Evolutionary conservation across 202 grass and related monocot genomes (phyloP).

Genomic region (Setaria italica): DNA sequence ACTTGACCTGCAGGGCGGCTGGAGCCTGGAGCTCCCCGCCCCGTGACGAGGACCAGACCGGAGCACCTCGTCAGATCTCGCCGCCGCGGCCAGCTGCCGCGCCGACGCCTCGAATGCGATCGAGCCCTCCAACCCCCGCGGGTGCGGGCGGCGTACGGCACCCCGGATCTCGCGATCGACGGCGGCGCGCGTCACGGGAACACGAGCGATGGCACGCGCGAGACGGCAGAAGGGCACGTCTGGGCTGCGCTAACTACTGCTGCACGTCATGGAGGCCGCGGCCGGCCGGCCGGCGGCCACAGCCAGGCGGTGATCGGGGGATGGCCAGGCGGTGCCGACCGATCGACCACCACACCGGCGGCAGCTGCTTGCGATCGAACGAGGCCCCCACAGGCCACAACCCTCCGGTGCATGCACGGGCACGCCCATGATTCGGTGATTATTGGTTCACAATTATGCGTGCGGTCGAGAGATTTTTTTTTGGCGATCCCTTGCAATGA

Average conservation of each 20-base stretch:
- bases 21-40: not conserved
- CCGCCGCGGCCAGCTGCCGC: not conserved
- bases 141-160: not conserved
- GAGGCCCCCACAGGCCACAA: not conserved
- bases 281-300: too few species aligned
- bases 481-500: not conserved
- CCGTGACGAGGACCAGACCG: not conserved
- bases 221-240: not conserved
- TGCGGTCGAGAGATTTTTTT: not conserved
- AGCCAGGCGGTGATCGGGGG: too few species aligned
- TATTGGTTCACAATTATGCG: not conserved
- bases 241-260: too few species aligned
- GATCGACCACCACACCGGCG: not conserved
- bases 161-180: not conserved
- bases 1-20: not conserved
- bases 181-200: conserved; percentile 2
- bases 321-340: not conserved
- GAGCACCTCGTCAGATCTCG: not conserved
- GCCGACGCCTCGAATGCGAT: conserved; percentile 20
- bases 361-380: not conserved
- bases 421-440: conserved; percentile 31
- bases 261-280: too few species aligned
- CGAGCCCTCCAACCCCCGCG: not conserved
- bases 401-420: too few species aligned
- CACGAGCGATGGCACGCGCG: not conserved